Percentiles rank a stretch among this genome's conserved stretches.
These are phyloP conservation scores for Tremella yokohamensis DNA, from an alignment of 768 basidiomycete species.

Conservation along the genomic window DNA sequence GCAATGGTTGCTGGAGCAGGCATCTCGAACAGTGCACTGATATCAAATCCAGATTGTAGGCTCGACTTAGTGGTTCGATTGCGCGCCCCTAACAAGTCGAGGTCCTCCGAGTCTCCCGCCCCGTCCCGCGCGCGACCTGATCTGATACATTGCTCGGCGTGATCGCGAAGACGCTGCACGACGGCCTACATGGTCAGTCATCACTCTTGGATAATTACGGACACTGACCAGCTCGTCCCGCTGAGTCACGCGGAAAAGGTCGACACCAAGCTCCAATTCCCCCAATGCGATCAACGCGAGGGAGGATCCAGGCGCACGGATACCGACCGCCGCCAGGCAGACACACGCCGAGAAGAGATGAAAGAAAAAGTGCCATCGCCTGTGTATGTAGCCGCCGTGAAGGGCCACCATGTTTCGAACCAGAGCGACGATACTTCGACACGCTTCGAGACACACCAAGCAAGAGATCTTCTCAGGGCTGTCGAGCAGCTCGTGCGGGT, in stretches of 20 bases:
- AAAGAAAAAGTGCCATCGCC: constrained; percentile 16
- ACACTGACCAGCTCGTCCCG: constrained; percentile 9
- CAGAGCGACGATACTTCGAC: constrained; percentile 7
- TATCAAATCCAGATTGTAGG: too few species aligned
- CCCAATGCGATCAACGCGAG: not conserved
- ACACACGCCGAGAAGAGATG: constrained; percentile 15
- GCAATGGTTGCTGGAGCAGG: too few species aligned
- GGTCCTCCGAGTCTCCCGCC: constrained; percentile 8
- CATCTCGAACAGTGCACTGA: too few species aligned
- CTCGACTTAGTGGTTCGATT: not conserved
- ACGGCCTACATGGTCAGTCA: not conserved
- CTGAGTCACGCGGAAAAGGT: constrained; percentile 6
- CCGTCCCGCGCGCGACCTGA: not conserved
- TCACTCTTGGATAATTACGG: not conserved
- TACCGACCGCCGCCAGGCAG: constrained; percentile 10
- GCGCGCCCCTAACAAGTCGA: constrained; percentile 11
- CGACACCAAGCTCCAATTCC: constrained; percentile 8
- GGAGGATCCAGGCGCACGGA: constrained; percentile 10
- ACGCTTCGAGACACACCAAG: constrained; percentile 12
- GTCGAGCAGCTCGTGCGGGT: constrained; percentile 5
- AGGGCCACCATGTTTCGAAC: constrained; percentile 14
- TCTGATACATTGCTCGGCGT: not conserved
- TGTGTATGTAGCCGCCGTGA: constrained; percentile 3
- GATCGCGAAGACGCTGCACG: constrained; percentile 2
- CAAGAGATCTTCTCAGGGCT: constrained; percentile 6